Evolutionary conservation across 1,139 yeast genomes (phyloP).

Genomic region (Blastobotrys ciferrii): DNA sequence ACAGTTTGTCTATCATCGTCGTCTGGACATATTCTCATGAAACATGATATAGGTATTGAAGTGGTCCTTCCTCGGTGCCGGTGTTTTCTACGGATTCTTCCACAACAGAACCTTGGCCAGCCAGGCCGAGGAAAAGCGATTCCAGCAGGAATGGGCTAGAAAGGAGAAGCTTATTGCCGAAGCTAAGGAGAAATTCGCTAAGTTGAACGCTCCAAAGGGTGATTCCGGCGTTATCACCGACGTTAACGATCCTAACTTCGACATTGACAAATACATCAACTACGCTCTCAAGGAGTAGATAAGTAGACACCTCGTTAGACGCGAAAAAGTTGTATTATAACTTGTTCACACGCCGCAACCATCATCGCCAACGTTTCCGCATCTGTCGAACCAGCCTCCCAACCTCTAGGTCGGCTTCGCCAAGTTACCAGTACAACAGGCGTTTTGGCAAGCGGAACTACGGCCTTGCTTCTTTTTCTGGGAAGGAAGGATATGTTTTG

Average conservation of each 20-base stretch:
- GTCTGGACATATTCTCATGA: slow-evolving; percentile 3
- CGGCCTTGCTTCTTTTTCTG: too few relatives aligned
- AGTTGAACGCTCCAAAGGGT: slow-evolving; percentile 50
- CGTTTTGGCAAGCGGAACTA: too few relatives aligned
- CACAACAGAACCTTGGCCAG: slow-evolving; percentile 72
- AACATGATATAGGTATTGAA: slow-evolving; percentile 61
- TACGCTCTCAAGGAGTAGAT: slow-evolving; percentile 31
- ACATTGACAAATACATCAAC: slow-evolving; percentile 52
- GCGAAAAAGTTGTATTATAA: slow-evolving; percentile 1
- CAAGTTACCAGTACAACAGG: too few relatives aligned
- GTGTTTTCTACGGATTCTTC: slow-evolving; percentile 83
- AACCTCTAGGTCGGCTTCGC: background rate
- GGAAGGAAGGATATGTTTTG: too few relatives aligned
- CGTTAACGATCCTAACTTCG: slow-evolving; percentile 89
- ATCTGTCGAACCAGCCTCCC: background rate
- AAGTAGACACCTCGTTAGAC: background rate
- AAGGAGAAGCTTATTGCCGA: slow-evolving; percentile 76
- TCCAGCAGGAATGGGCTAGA: slow-evolving; percentile 57
- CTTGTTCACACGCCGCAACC: background rate
- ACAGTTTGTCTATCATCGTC: background rate
- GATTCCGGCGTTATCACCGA: slow-evolving; percentile 50
- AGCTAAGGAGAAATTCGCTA: slow-evolving; percentile 84
- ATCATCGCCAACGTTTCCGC: background rate
- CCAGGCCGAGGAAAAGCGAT: slow-evolving; percentile 57
- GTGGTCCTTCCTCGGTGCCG: slow-evolving; percentile 89